Conservation (phyloP, 2,329 filamentous ascomycete species). For the Berkeleyomyces rouxiae region DNA sequence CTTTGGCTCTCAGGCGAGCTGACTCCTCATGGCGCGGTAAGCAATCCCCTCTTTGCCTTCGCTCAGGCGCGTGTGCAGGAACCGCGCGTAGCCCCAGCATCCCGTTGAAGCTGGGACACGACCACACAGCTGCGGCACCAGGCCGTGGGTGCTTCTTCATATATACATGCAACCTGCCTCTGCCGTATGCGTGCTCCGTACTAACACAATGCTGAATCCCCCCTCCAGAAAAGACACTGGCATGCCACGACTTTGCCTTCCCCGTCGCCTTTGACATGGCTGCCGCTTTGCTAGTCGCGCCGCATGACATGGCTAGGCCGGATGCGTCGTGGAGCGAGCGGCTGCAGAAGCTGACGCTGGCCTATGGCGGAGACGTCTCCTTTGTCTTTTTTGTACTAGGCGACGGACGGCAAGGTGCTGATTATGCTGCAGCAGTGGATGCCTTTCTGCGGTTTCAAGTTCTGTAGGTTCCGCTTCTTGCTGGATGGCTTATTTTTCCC, state of each 20-base stretch:
- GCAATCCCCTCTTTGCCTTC: constrained; percentile 3
- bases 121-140: too few relatives aligned
- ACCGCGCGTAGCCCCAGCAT: background rate
- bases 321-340: constrained; percentile 18
- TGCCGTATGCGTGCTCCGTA: background rate
- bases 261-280: constrained; percentile 16
- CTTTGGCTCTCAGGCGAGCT: constrained; percentile 18
- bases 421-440: constrained; percentile 17
- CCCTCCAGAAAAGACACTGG: constrained; percentile 25
- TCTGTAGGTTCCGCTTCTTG: constrained; percentile 21
- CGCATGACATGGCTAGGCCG: background rate
- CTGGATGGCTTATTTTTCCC: too few relatives aligned
- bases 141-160: too few relatives aligned
- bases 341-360: constrained; percentile 25
- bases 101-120: too few relatives aligned
- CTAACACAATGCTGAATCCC: constrained; percentile 1
- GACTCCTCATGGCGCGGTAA: constrained; percentile 18
- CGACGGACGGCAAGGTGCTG: constrained; percentile 13
- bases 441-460: constrained; percentile 28
- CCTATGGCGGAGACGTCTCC: constrained; percentile 25
- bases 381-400: constrained; percentile 31
- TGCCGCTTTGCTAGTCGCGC: constrained; percentile 1
- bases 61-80: background rate
- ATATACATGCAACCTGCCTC: too few relatives aligned
- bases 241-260: constrained; percentile 31